phyloP scores from a whole-genome alignment of 2,329 filamentous ascomycete species.

The Helicocarpus griseus region DNA sequence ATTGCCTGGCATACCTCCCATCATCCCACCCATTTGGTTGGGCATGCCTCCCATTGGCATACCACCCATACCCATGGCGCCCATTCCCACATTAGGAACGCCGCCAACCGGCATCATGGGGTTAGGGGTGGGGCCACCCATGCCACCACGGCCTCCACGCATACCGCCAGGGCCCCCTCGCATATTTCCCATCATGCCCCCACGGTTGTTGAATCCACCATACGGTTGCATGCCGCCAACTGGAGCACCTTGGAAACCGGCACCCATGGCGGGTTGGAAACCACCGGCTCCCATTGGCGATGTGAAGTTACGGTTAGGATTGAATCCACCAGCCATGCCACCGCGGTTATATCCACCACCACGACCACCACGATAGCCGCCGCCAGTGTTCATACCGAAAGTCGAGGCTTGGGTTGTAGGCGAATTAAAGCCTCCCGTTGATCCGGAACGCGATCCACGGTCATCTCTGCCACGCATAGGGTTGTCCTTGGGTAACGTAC shows the following conservation, averaged over 20 bases:
- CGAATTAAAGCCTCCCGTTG: conserved; percentile 41
- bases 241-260: conserved; percentile 34
- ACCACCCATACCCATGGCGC: conserved; percentile 43
- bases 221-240: conserved; percentile 45
- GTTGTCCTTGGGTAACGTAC: conserved; percentile 80
- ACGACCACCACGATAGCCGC: conserved; percentile 45
- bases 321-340: conserved; percentile 42
- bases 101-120: conserved; percentile 28
- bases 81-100: conserved; percentile 42
- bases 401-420: conserved; percentile 30
- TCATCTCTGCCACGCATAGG: conserved; percentile 59
- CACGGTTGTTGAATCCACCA: conserved; percentile 42
- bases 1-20: conserved; percentile 37
- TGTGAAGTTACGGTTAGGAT: conserved; percentile 40
- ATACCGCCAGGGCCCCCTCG: conserved; percentile 47
- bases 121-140: conserved; percentile 45
- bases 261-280: conserved; percentile 34
- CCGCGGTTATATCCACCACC: conserved; percentile 42
- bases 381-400: conserved; percentile 34
- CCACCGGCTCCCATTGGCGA: conserved; percentile 33
- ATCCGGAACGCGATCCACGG: conserved; percentile 38
- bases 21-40: conserved; percentile 24
- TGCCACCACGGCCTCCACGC: conserved; percentile 49
- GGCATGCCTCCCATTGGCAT: conserved; percentile 49
- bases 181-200: conserved; percentile 46